A percentile compares a stretch with the other conserved stretches of the same genome.
Evolutionary conservation across 495 filamentous ascomycete genomes (phyloP).

Genomic region (Gamarada debralockiae): DNA sequence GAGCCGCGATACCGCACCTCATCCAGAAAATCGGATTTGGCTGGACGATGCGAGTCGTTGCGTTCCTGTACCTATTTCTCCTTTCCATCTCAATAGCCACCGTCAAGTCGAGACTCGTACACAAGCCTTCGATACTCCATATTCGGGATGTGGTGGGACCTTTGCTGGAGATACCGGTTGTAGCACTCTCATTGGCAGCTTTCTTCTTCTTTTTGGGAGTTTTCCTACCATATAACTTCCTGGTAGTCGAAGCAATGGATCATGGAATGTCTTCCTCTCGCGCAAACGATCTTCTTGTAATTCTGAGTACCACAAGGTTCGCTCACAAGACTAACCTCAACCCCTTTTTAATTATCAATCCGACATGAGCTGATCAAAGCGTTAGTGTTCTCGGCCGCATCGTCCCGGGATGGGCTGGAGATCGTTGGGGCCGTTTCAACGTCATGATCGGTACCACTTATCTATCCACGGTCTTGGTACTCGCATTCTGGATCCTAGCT

Average conservation of each 20-base stretch:
- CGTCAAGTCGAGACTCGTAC: neutral
- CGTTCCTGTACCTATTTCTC: neutral
- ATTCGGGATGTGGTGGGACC: too few relatives aligned
- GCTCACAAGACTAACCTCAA: neutral
- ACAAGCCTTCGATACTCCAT: neutral
- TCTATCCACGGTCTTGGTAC: neutral
- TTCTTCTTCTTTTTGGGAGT: neutral
- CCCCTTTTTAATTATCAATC: neutral
- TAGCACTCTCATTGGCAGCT: neutral
- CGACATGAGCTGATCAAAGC: neutral
- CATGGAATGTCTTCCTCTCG: neutral
- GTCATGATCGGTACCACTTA: neutral
- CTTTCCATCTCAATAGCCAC: neutral
- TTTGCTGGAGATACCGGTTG: neutral
- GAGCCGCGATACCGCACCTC: too few relatives aligned
- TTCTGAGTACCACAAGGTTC: neutral
- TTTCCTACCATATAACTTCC: neutral
- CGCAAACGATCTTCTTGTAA: neutral
- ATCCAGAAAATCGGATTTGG: neutral
- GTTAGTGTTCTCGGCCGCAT: neutral
- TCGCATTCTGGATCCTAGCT: neutral
- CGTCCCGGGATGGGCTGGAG: neutral
- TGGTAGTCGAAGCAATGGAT: neutral
- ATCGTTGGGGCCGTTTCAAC: neutral
- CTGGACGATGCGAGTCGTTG: neutral